Conservation (phyloP, 2,329 filamentous ascomycete species). For the Thelonectria blattea region DNA sequence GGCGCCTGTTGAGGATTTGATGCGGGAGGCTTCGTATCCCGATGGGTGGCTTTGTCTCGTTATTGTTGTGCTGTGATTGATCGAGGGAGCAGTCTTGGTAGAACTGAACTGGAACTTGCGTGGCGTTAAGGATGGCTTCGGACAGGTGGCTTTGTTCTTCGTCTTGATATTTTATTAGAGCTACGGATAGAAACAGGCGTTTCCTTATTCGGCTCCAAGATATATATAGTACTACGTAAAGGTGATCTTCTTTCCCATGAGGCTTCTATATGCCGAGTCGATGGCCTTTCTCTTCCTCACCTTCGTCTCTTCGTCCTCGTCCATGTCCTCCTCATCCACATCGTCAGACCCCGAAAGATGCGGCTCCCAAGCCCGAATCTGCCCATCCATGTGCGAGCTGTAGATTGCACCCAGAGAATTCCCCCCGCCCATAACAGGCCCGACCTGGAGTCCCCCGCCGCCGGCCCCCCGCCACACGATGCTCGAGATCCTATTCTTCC, state of each 20-base stretch:
- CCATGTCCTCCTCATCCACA: constrained; percentile 52
- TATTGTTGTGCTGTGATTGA: constrained; percentile 72
- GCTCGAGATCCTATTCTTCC: constrained; percentile 72
- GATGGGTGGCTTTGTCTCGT: constrained; percentile 92
- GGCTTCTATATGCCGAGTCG: constrained; percentile 77
- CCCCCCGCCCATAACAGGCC: constrained; percentile 64
- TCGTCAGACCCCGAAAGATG: constrained; percentile 57
- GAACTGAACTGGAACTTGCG: no score
- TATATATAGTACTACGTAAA: constrained; percentile 50
- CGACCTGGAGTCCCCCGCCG: constrained; percentile 63
- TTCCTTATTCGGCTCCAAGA: not conserved
- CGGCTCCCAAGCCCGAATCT: constrained; percentile 80
- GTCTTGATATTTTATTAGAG: not conserved
- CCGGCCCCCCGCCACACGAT: constrained; percentile 74
- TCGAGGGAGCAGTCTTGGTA: no score
- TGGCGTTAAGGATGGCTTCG: constrained; percentile 19
- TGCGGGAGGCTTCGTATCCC: constrained; percentile 82
- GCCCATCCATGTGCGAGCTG: constrained; percentile 83
- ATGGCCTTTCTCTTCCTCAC: constrained; percentile 76
- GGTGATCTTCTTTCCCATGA: constrained; percentile 75
- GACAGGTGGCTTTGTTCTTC: not conserved
- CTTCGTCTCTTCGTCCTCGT: constrained; percentile 53
- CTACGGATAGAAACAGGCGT: not conserved
- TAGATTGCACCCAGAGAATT: constrained; percentile 67
- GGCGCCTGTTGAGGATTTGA: constrained; percentile 81